Conservation (phyloP, 2,329 filamentous ascomycete species). For the Coniochaeta prunicola region DNA sequence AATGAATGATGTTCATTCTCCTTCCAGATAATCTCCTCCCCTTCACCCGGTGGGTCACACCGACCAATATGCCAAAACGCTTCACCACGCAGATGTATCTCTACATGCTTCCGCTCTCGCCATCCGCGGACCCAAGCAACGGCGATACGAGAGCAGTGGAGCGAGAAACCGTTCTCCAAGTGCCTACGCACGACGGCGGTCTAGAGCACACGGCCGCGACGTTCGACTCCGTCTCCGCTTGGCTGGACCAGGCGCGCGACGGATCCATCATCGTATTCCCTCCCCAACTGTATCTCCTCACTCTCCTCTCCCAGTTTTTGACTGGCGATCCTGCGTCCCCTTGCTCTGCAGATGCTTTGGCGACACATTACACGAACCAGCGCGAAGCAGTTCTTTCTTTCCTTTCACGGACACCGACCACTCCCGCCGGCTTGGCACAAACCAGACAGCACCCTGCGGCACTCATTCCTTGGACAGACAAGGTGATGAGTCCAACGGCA, state of each 20-base stretch:
- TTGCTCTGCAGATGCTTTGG: constrained; percentile 13
- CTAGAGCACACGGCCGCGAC: constrained; percentile 59
- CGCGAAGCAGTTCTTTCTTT: constrained; percentile 47
- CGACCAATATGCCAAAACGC: constrained; percentile 60
- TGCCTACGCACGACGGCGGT: constrained; percentile 61
- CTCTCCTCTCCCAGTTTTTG: constrained; percentile 49
- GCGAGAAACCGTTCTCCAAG: constrained; percentile 53
- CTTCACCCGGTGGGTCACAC: constrained; percentile 91
- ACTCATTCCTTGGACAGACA: constrained; percentile 48
- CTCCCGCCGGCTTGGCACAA: constrained; percentile 16
- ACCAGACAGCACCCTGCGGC: constrained; percentile 32
- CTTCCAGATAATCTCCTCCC: constrained; percentile 57
- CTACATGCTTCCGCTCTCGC: constrained; percentile 66
- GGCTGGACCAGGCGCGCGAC: constrained; percentile 56
- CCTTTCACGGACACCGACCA: constrained; percentile 34
- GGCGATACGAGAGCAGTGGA: constrained; percentile 24
- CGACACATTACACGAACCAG: constrained; percentile 34
- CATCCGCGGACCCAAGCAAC: constrained; percentile 19
- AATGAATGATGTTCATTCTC: not conserved
- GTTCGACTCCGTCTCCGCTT: constrained; percentile 64
- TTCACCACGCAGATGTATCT: constrained; percentile 98
- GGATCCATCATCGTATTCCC: constrained; percentile 80
- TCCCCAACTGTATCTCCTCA: constrained; percentile 73
- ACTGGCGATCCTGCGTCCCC: constrained; percentile 21
- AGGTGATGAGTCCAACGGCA: constrained; percentile 51